Evolutionary conservation across 345 rosid genomes (phyloP), one percentile per base, ranked within the genome.

Genomic region (Ceriops decandra): DNA sequence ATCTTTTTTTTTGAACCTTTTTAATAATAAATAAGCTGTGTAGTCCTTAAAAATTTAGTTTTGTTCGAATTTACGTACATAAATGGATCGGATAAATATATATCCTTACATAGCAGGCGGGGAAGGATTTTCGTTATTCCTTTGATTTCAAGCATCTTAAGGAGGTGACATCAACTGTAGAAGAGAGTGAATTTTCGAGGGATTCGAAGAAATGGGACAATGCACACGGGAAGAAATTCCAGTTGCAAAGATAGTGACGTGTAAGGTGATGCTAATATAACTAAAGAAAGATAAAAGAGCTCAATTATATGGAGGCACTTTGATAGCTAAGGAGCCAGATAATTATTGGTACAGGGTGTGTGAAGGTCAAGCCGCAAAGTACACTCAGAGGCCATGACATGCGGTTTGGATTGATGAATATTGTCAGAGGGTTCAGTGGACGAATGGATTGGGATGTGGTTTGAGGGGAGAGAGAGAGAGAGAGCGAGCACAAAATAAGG

Each of bases 361-460:
- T 42, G 98, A 95, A 81, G 98, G 98, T 47, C 81, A 81, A 73
- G 88, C 90, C 0, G 84, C 95, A 0, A 90, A 87, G 70, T 83
- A 80, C 72, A 71, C 91, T 6, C 83, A 85, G 57, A 83, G 98
- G 81, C 97, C 98, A 0, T 91, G 97, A 96, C 85, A 87, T 7
- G 79, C 96, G 0, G 57, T 90, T 74, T 95, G 96, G 95, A 63
- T 72, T 95, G 71, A 95, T 95, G 97, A 87, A 88, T 79, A 88
- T 95, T 7, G 96, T 95, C 24, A 67, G 92, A 0, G 93, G 77
- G 63, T 85, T 91, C 28, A 87, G 95, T 13, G 96, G 96, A 38
- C 80, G 66, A 71, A 89, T 91, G 99, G 97, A 95, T 72, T 95
- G 99, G 97, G 95, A 91, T 60, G 96, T 95, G 31, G 90, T 88